Evolutionary conservation across 1,284 basidiomycete genomes (phyloP).

Genomic region (Microbotryum saponariae): DNA sequence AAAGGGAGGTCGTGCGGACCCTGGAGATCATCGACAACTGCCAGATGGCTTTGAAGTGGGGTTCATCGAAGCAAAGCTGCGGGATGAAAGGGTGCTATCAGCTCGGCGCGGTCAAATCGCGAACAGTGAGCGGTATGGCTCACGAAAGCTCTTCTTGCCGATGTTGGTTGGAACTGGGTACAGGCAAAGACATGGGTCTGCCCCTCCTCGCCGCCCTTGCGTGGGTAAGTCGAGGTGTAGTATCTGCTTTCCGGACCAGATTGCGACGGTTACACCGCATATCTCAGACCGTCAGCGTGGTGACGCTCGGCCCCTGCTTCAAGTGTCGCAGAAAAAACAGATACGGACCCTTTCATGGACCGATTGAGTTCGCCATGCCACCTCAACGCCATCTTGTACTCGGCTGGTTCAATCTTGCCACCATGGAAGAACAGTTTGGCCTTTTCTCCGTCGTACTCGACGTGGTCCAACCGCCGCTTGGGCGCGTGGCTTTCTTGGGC

Average conservation of each 20-base stretch:
- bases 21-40: conserved; percentile 75
- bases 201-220: background rate
- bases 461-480: no score
- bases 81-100: conserved; percentile 26
- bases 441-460: no score
- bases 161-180: no score
- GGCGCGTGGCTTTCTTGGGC: no score
- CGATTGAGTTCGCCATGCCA: conserved; percentile 20
- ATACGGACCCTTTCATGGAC: conserved; percentile 14
- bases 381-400: conserved; percentile 15
- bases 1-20: conserved; percentile 49
- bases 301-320: no score
- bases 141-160: no score
- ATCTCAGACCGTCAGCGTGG: no score
- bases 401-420: background rate
- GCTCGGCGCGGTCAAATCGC: no score
- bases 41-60: conserved; percentile 81
- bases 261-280: no score
- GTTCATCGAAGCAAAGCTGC: conserved; percentile 74
- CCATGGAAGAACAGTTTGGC: background rate
- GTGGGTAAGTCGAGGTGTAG: conserved; percentile 23
- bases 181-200: no score
- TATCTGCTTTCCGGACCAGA: background rate
- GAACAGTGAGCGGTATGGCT: background rate
- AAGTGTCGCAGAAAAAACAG: no score